Evolutionary conservation across 1,139 yeast species (phyloP).

Genomic region (Tardiomyces blankii): DNA sequence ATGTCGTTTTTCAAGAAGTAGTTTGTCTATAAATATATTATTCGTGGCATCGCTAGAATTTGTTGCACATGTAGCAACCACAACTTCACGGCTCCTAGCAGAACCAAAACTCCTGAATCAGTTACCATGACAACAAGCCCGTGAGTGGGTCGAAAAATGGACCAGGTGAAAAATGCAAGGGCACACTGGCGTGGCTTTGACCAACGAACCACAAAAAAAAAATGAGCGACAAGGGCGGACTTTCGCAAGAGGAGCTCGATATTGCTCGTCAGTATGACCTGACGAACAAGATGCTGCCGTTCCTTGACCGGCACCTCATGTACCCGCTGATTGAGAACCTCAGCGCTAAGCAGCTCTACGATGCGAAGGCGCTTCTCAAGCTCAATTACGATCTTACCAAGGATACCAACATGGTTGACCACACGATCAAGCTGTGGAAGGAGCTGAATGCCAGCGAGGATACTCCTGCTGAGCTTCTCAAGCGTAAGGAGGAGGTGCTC

Average conservation of each 20-base stretch:
- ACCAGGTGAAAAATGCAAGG: neutral
- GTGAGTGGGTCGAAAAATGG: neutral
- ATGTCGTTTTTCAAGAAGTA: constrained; percentile 14
- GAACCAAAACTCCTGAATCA: no score
- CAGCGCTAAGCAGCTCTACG: constrained; percentile 33
- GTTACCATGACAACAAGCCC: neutral
- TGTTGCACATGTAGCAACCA: constrained; percentile 1
- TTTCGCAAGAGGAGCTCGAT: neutral
- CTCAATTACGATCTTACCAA: constrained; percentile 41
- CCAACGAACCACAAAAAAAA: neutral
- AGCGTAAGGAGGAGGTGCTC: constrained; percentile 31
- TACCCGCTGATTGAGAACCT: constrained; percentile 43
- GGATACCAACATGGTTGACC: constrained; percentile 45
- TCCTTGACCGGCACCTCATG: constrained; percentile 47
- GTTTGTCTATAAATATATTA: neutral
- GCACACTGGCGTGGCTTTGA: no score
- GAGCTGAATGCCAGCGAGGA: constrained; percentile 29
- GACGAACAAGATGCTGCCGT: constrained; percentile 40
- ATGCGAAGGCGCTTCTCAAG: constrained; percentile 32
- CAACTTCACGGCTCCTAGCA: no score
- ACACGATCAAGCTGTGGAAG: constrained; percentile 34
- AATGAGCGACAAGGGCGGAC: neutral
- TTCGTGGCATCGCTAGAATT: neutral
- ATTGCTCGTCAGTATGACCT: constrained; percentile 31
- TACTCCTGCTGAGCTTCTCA: constrained; percentile 31